Conservation (phyloP, 768 basidiomycete genomes). For the Lentinula guzmanii region DNA sequence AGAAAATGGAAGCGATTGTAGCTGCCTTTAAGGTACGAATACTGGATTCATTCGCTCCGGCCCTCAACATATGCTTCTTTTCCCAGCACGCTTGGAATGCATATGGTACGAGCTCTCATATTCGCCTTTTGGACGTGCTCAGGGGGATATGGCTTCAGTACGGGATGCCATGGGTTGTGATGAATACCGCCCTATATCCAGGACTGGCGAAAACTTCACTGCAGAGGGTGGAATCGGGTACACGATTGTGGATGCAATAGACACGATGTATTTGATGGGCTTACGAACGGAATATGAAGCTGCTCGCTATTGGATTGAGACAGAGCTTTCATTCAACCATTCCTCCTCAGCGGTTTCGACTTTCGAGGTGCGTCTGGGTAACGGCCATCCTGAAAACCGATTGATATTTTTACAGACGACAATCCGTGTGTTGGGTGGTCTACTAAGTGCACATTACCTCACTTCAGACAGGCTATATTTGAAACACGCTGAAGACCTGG, state of each 20-base stretch:
- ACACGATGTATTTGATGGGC: constrained; percentile 66
- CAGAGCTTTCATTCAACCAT: constrained; percentile 50
- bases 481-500: constrained; percentile 58
- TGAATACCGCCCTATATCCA: constrained; percentile 66
- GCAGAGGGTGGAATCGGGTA: constrained; percentile 61
- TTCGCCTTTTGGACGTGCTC: not conserved
- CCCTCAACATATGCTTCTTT: constrained; percentile 7
- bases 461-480: constrained; percentile 54
- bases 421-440: constrained; percentile 69
- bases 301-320: constrained; percentile 56
- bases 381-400: not conserved
- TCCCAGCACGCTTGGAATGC: constrained; percentile 56
- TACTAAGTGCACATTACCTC: constrained; percentile 62
- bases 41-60: not conserved
- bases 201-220: constrained; percentile 56
- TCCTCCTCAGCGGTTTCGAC: constrained; percentile 53
- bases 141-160: constrained; percentile 31
- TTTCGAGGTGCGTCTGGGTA: constrained; percentile 52
- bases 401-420: constrained; percentile 44
- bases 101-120: constrained; percentile 39
- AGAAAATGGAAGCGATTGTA: constrained; percentile 48
- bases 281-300: constrained; percentile 57
- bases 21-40: constrained; percentile 54
- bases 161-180: constrained; percentile 69
- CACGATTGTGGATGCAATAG: constrained; percentile 66